Evolutionary conservation across 163 green algal species (phyloP).

Genomic region (Chlamydomonas reinhardtii): DNA sequence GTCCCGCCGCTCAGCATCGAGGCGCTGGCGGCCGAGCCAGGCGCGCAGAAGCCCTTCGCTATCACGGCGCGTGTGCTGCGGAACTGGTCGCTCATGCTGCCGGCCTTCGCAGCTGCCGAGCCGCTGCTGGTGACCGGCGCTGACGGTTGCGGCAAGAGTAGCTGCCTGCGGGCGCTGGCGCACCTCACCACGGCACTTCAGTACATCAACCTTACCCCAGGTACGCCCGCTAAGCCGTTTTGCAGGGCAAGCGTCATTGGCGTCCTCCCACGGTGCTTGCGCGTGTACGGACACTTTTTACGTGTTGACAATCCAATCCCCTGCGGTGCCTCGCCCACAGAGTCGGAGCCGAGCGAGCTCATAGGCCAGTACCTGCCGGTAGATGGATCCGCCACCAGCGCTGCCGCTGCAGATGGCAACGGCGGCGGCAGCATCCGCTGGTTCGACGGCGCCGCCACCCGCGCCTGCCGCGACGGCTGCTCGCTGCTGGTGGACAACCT

Average conservation of each 20-base stretch:
- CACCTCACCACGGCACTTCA: neutral
- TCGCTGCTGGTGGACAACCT: conserved; percentile 52
- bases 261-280: no score
- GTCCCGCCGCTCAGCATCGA: neutral
- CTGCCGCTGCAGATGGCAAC: neutral
- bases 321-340: neutral
- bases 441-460: conserved; percentile 52
- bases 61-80: conserved; percentile 11
- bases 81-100: conserved; percentile 27
- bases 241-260: neutral
- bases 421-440: conserved; percentile 42
- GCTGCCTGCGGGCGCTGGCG: conserved; percentile 23
- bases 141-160: conserved; percentile 51
- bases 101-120: neutral
- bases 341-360: conserved; percentile 54
- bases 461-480: conserved; percentile 34
- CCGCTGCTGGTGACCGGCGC: conserved; percentile 7
- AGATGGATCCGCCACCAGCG: neutral
- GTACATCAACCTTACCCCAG: conserved; percentile 44
- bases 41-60: conserved; percentile 38
- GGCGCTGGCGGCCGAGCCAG: neutral
- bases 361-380: conserved; percentile 48
- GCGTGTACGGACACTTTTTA: neutral
- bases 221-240: no score
- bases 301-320: neutral